Conservation (phyloP, 2,329 filamentous ascomycete species). For the Fusarium virguliforme region DNA sequence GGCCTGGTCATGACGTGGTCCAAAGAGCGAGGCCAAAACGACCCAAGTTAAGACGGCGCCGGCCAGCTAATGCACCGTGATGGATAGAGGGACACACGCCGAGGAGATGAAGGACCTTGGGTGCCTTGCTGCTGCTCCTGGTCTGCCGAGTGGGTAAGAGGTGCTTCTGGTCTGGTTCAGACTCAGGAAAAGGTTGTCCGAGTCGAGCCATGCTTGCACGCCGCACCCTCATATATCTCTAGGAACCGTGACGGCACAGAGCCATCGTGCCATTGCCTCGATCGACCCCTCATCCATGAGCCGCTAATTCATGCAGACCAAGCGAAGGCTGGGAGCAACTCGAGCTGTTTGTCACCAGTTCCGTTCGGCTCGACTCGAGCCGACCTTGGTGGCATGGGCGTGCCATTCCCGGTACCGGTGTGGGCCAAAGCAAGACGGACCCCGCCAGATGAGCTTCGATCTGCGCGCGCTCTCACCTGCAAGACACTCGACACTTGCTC, state of each 20-base stretch:
- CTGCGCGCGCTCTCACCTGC: conserved; percentile 6
- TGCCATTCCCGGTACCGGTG: conserved; percentile 11
- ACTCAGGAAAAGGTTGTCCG: conserved; percentile 2
- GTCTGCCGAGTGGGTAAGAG: conserved; percentile 3
- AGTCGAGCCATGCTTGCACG: conserved; percentile 12
- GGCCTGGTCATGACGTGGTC: conserved; percentile 50
- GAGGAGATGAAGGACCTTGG: conserved; percentile 10
- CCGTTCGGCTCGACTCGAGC: background rate
- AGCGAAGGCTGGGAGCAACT: conserved; percentile 7
- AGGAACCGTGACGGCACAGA: conserved; percentile 15
- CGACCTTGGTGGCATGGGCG: conserved; percentile 4
- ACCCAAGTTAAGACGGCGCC: conserved; percentile 29
- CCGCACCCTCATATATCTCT: conserved; percentile 6
- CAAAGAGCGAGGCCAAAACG: conserved; percentile 37
- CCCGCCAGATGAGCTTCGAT: conserved; percentile 8
- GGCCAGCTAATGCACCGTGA: conserved; percentile 39
- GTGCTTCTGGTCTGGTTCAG: background rate
- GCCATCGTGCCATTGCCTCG: conserved; percentile 27
- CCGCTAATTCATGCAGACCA: conserved; percentile 27
- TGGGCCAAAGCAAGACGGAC: conserved; percentile 24
- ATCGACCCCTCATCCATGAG: conserved; percentile 23
- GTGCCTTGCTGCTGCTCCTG: background rate
- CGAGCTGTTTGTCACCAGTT: conserved; percentile 19
- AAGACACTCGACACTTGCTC: conserved; percentile 14
- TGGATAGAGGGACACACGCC: conserved; percentile 25